Base-by-base conservation (phyloP, 805 yeast species). In the Yamadazyma scolyti region DNA sequence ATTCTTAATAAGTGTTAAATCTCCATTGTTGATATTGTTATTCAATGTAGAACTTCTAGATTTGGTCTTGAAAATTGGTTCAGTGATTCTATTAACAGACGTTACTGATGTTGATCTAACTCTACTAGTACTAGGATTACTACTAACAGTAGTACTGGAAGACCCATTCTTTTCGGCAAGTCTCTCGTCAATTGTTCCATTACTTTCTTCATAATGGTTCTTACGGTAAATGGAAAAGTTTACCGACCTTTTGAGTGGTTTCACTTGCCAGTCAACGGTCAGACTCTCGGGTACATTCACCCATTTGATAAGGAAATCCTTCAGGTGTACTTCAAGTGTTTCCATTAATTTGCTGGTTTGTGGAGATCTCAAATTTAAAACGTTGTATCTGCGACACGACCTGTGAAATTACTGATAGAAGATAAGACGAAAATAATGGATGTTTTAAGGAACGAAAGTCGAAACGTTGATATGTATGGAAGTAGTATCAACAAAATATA, bases 271-370 rank as follows among this genome's bases (percentile, higher is more conserved):
- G 39, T 74, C 74, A 25, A 90, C 73, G 12, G 68, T 54, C 18
- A 80, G 72, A 36, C 77, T 73, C 23, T 76, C 82, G 0, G 84
- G 82, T 5, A 84, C 83, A 40, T 78, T 74, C 33, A 89, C 78
- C 97, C 97, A 93, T 46, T 90, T 86, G 48, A 89, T 84, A 40
- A 88, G 76, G 49, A 85, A 90, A 35, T 93, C 82, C 55, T 86
- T 83, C 29, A 94, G 79, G 47, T 89, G 95, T 15, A 93, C 77
- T 57, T 90, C 97, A 28, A 93, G 73, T 2, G 88, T 79, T 58
- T 90, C 97, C 96, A 88, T 85, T 14, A n/a, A n/a, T n/a, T n/a
- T n/a, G n/a, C n/a, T n/a, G n/a, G n/a, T n/a, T n/a, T n/a, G n/a
- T n/a, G n/a, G n/a, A n/a, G n/a, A n/a, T n/a, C n/a, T n/a, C n/a